Percentiles rank a stretch among this genome's conserved stretches.
phyloP scores from a whole-genome alignment of 495 filamentous ascomycete genomes.

The Annulohypoxylon nitens region DNA sequence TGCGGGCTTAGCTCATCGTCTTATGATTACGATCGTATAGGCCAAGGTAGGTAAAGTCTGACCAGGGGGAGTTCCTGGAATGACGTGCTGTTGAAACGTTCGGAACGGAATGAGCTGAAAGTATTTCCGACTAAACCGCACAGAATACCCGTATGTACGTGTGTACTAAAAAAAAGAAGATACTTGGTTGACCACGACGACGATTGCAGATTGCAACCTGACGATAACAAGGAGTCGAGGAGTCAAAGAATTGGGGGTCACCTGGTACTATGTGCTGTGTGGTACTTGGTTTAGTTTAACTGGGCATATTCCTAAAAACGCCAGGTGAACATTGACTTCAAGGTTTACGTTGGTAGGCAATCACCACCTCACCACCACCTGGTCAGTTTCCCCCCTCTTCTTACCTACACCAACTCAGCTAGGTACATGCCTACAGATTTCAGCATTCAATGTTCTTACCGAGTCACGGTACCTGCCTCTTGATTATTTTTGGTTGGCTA shows the following conservation, averaged over 20 bases:
- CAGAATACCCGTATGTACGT: not conserved
- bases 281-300: not conserved
- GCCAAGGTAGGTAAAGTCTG: slow-evolving; percentile 24
- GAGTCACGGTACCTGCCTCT: slow-evolving; percentile 22
- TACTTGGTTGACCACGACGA: slow-evolving; percentile 5
- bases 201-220: not conserved
- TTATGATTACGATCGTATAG: slow-evolving; percentile 22
- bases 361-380: slow-evolving; percentile 4
- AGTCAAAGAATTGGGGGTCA: not conserved
- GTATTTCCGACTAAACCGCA: slow-evolving; percentile 13
- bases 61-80: slow-evolving; percentile 13
- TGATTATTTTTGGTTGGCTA: not conserved
- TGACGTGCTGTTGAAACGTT: slow-evolving; percentile 25
- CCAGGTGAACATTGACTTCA: slow-evolving; percentile 1
- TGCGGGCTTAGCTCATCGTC: slow-evolving; percentile 25
- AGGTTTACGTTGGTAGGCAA: not conserved
- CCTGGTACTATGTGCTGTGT: not conserved
- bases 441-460: slow-evolving; percentile 20
- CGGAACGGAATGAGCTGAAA: slow-evolving; percentile 22
- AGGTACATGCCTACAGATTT: slow-evolving; percentile 18
- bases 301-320: slow-evolving; percentile 2
- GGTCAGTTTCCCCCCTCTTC: slow-evolving; percentile 2
- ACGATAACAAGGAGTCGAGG: not conserved
- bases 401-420: slow-evolving; percentile 9
- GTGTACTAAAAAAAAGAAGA: not conserved